Base-by-base conservation (phyloP, 768 basidiomycete species). In the Neoboletus subvelutipes region DNA sequence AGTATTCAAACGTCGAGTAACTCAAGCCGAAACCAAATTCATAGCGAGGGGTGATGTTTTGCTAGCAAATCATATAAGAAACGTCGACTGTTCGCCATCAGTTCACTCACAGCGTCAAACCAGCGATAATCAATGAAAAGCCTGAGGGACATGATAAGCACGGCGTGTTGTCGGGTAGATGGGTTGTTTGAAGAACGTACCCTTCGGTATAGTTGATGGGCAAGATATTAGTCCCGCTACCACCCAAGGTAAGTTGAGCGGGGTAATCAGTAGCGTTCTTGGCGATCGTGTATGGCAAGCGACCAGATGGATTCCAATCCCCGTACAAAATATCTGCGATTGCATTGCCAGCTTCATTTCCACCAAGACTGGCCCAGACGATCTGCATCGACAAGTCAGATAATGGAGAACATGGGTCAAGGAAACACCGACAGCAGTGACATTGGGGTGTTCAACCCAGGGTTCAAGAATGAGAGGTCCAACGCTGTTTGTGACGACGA, bases 1-100 rank as follows among this genome's bases (percentile, higher is more conserved):
- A 83, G 69, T 92, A 95, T 33, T 80, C 71, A 70, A 95, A 98
- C 2, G 73, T 80, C 39, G 94, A 88, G 75, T 97, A 98, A 54
- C 86, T 89, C 66, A 95, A 70, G 0, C 94, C 94, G 67, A 86
- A 95, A 5, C 94, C 94, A 69, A 98, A 98, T 66, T 92, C 90
- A 65, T 84, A 93, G 37, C 89, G 88, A 4, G 92, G 92, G 0
- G 78, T 78, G 60, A 92, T 90, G 59, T 86, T 81, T 71, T 82
- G 75, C 82, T 87, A 34, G 26, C 0, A 31, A 52, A 46, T 17
- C 31, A 46, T 34, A 22, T 60, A 3, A 60, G 50, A 10, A 34
- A 28, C 2, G 11, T 34, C 39, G 18, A 12, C 2, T 8, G 2
- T 36, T 29, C 15, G 12, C 24, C 4, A 2, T 18, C 5, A n/a